These are phyloP conservation scores for Colletotrichum limetticola DNA, from an alignment of 2,329 filamentous ascomycete genomes.

Conservation along the genomic window DNA sequence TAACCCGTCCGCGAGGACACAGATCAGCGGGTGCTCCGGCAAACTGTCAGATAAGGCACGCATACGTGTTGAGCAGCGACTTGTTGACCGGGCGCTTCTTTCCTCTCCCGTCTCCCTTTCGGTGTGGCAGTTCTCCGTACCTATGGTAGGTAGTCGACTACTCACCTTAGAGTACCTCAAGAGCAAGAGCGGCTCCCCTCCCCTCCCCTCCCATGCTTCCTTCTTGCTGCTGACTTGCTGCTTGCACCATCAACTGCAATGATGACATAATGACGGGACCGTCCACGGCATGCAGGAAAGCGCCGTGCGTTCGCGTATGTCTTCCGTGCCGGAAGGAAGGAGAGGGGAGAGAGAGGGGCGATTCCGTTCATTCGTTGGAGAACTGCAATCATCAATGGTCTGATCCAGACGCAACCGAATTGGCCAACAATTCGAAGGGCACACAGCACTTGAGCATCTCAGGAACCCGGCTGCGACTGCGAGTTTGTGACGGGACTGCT, in stretches of 20 bases:
- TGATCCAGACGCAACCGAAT: not conserved
- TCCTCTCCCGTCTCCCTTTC: not conserved
- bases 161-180: no score
- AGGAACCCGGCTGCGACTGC: not conserved
- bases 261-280: conserved; percentile 26
- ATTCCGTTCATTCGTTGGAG: not conserved
- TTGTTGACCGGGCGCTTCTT: conserved; percentile 2
- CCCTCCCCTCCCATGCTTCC: no score
- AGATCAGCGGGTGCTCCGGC: conserved; percentile 19
- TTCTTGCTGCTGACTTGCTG: not conserved
- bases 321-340: not conserved
- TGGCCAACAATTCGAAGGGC: not conserved
- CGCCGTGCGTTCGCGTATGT: conserved; percentile 6
- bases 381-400: not conserved
- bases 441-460: not conserved
- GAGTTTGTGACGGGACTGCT: not conserved
- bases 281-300: conserved; percentile 1
- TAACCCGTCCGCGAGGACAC: conserved; percentile 11
- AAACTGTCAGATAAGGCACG: conserved; percentile 27
- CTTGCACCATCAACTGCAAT: not conserved
- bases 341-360: no score
- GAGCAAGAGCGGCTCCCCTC: no score
- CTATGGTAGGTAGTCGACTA: no score
- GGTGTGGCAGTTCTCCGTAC: not conserved
- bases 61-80: conserved; percentile 22